Conservation (phyloP, 2,329 filamentous ascomycete species). For the Leptographium lundbergii region DNA sequence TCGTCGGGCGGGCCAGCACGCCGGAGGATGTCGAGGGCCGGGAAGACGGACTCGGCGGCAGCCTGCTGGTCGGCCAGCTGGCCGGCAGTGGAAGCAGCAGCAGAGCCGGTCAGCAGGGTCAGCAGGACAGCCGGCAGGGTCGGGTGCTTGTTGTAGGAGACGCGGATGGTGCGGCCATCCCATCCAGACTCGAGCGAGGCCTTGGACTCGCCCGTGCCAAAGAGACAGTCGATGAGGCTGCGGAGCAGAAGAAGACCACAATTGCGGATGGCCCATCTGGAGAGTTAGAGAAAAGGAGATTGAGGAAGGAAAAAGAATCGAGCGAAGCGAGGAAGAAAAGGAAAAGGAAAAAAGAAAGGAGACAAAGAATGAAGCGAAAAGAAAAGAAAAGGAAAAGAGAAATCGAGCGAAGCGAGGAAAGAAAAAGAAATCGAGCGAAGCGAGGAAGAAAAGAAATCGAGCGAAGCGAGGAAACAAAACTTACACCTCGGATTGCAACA, state of each 20-base stretch:
- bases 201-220: slow-evolving; percentile 66
- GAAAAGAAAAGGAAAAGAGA: neutral
- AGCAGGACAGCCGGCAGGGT: slow-evolving; percentile 51
- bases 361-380: too few relatives aligned
- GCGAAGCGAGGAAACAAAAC: slow-evolving; percentile 15
- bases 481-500: slow-evolving; percentile 66
- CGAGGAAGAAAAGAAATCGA: neutral
- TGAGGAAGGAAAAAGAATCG: neutral
- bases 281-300: slow-evolving; percentile 33
- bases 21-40: slow-evolving; percentile 68
- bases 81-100: neutral
- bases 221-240: slow-evolving; percentile 66
- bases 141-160: slow-evolving; percentile 59
- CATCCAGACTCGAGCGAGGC: slow-evolving; percentile 45
- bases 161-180: slow-evolving; percentile 50
- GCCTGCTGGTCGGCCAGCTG: slow-evolving; percentile 14
- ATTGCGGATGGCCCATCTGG: slow-evolving; percentile 77
- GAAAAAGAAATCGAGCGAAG: too few relatives aligned
- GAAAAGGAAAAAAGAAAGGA: neutral
- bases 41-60: slow-evolving; percentile 62
- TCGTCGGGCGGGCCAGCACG: slow-evolving; percentile 52
- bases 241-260: slow-evolving; percentile 83
- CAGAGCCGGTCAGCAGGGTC: slow-evolving; percentile 36
- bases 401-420: neutral
- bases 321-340: neutral